Percentiles rank a stretch among this genome's conserved stretches.
Evolutionary conservation across 192 early-diverging fungal species (phyloP).

Genomic region (Backusella psychrophila): DNA sequence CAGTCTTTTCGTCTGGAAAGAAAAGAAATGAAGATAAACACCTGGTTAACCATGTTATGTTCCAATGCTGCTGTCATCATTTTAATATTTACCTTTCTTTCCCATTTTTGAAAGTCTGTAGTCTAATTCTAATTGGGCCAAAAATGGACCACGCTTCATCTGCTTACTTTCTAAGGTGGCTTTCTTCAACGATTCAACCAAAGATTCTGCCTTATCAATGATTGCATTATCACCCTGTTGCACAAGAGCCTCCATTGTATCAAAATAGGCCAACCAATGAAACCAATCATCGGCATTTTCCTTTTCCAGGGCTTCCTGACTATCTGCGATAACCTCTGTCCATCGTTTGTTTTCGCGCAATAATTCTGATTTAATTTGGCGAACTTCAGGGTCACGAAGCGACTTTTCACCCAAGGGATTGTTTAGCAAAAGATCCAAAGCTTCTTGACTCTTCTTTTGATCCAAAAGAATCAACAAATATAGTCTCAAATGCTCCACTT

Average conservation of each 20-base stretch:
- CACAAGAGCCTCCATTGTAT: conserved; percentile 46
- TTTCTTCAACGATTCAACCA: conserved; percentile 37
- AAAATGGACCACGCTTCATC: conserved; percentile 66
- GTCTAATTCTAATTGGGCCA: conserved; percentile 66
- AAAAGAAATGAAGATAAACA: background rate
- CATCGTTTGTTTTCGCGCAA: conserved; percentile 49
- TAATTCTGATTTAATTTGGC: conserved; percentile 54
- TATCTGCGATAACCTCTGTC: conserved; percentile 42
- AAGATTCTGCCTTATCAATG: conserved; percentile 39
- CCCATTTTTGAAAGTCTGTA: conserved; percentile 29
- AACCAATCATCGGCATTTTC: conserved; percentile 72
- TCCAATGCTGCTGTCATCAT: background rate
- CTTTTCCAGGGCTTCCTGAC: conserved; percentile 40
- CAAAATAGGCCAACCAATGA: conserved; percentile 57
- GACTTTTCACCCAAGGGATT: conserved; percentile 60
- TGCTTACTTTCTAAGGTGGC: conserved; percentile 35
- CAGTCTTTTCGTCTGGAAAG: background rate
- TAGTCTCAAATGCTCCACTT: conserved; percentile 79
- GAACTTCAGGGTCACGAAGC: conserved; percentile 72
- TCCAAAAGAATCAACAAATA: conserved; percentile 71
- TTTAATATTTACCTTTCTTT: conserved; percentile 35
- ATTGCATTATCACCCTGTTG: conserved; percentile 25
- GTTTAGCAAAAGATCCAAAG: conserved; percentile 58
- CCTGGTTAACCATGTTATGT: background rate
- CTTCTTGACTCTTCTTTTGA: conserved; percentile 68